phyloP scores from a whole-genome alignment of 2,329 filamentous ascomycete species.

The Pseudogymnoascus sp. region DNA sequence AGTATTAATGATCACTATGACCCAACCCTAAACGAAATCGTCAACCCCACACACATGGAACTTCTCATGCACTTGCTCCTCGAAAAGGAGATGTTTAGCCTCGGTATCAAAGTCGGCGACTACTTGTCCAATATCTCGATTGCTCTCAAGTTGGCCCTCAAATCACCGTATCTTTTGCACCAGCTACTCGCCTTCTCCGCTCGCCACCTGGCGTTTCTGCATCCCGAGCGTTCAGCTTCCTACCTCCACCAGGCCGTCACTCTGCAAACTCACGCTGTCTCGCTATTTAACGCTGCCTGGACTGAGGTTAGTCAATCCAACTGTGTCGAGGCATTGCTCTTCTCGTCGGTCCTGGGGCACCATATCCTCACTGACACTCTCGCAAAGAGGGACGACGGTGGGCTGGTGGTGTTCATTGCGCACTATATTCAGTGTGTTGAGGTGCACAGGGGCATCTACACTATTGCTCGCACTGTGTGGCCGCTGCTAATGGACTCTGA shows the following conservation, averaged over 20 bases:
- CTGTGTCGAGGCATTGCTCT: constrained; percentile 29
- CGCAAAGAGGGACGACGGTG: constrained; percentile 16
- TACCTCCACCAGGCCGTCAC: constrained; percentile 22
- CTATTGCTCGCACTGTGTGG: constrained; percentile 18
- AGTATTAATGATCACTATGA: background rate
- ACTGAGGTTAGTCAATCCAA: constrained; percentile 22
- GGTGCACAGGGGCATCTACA: constrained; percentile 18
- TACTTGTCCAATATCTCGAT: constrained; percentile 15
- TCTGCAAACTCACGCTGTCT: constrained; percentile 27
- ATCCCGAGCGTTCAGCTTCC: constrained; percentile 18
- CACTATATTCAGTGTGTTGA: constrained; percentile 26
- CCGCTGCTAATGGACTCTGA: constrained; percentile 23
- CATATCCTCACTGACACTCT: constrained; percentile 30
- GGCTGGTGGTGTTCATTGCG: constrained; percentile 23
- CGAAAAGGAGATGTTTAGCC: constrained; percentile 21
- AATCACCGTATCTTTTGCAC: constrained; percentile 30
- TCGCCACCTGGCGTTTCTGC: constrained; percentile 26
- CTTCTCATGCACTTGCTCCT: constrained; percentile 27
- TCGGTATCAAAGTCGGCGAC: constrained; percentile 19
- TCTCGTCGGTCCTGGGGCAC: constrained; percentile 28
- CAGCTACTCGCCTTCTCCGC: constrained; percentile 31
- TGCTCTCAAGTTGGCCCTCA: constrained; percentile 20
- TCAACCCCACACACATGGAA: constrained; percentile 31
- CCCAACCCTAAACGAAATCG: constrained; percentile 11
- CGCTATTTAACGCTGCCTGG: constrained; percentile 24